Evolutionary conservation across 495 filamentous ascomycete species (phyloP).

Genomic region (Penicillium dipodomyicola): DNA sequence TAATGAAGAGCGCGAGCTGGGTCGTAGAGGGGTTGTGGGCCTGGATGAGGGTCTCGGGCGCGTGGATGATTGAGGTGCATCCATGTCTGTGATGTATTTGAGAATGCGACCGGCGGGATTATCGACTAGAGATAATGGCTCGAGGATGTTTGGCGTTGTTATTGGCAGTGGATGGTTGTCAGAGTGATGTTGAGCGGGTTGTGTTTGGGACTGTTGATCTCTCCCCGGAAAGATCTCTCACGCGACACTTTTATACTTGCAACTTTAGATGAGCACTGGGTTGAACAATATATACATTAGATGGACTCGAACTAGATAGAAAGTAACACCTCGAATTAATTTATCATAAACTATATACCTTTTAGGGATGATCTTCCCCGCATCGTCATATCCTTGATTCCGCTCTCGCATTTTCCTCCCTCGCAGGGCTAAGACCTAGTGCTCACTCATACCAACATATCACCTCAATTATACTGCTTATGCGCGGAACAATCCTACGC

Average conservation of each 20-base stretch:
- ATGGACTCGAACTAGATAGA: not conserved
- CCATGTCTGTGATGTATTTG: slow-evolving; percentile 30
- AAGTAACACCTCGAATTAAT: not conserved
- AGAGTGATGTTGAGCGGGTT: slow-evolving; percentile 1
- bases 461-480: slow-evolving; percentile 29
- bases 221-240: not conserved
- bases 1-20: slow-evolving; percentile 83
- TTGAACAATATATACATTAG: not conserved
- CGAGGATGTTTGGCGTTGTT: not conserved
- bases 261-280: not conserved
- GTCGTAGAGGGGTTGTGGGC: slow-evolving; percentile 89
- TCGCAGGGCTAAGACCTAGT: not conserved
- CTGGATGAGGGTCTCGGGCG: slow-evolving; percentile 59
- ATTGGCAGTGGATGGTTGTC: not conserved
- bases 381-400: slow-evolving; percentile 17
- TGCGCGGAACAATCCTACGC: slow-evolving; percentile 35
- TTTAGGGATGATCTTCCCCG: slow-evolving; percentile 11
- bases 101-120: not conserved
- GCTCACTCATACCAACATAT: slow-evolving; percentile 2
- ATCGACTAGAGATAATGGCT: not conserved
- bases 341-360: not conserved
- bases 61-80: slow-evolving; percentile 40
- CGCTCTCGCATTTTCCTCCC: slow-evolving; percentile 8
- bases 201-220: slow-evolving; percentile 5
- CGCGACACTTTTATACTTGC: slow-evolving; percentile 3